These are phyloP conservation scores for Pythium rhizo-oryzae DNA, from an alignment of 352 stramenopile species.

Conservation along the genomic window DNA sequence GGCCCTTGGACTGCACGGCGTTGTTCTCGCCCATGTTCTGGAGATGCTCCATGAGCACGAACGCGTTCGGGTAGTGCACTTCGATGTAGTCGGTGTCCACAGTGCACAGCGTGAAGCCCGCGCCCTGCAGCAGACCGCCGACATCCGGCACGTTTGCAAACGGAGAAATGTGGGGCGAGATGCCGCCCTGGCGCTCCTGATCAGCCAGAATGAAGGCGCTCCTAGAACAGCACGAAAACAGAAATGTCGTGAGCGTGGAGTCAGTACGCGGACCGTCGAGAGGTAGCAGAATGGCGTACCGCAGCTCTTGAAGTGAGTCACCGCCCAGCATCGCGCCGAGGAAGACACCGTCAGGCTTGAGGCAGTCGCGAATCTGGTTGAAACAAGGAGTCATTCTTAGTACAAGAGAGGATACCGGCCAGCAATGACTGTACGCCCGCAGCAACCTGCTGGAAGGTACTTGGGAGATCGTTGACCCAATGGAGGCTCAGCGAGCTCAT, in stretches of 20 bases:
- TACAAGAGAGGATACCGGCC: too few relatives aligned
- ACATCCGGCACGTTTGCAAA: conserved; percentile 96
- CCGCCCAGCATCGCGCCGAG: conserved; percentile 96
- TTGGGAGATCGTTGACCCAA: conserved; percentile 97
- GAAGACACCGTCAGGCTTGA: conserved; percentile 98
- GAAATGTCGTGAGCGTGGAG: not conserved
- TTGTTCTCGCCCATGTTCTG: conserved; percentile 97
- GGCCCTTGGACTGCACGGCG: conserved; percentile 67
- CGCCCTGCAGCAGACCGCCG: conserved; percentile 90
- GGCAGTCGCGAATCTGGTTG: conserved; percentile 63
- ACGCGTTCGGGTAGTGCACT: conserved; percentile 94
- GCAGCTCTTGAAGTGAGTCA: conserved; percentile 95
- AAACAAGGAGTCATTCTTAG: not conserved
- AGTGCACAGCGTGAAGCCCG: conserved; percentile 94
- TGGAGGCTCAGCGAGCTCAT: conserved; percentile 94
- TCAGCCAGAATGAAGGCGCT: conserved; percentile 94
- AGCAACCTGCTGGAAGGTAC: conserved; percentile 73
- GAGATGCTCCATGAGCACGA: conserved; percentile 96
- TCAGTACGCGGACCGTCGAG: too few relatives aligned
- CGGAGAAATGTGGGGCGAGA: conserved; percentile 95
- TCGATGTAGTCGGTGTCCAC: conserved; percentile 97
- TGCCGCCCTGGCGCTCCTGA: conserved; percentile 94
- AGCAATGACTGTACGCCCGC: not conserved
- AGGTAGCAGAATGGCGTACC: conserved; percentile 38
- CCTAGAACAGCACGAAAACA: conserved; percentile 29